These are phyloP conservation scores for Stagonosporopsis rhizophila DNA, from an alignment of 2,329 filamentous ascomycete species.

Conservation along the genomic window DNA sequence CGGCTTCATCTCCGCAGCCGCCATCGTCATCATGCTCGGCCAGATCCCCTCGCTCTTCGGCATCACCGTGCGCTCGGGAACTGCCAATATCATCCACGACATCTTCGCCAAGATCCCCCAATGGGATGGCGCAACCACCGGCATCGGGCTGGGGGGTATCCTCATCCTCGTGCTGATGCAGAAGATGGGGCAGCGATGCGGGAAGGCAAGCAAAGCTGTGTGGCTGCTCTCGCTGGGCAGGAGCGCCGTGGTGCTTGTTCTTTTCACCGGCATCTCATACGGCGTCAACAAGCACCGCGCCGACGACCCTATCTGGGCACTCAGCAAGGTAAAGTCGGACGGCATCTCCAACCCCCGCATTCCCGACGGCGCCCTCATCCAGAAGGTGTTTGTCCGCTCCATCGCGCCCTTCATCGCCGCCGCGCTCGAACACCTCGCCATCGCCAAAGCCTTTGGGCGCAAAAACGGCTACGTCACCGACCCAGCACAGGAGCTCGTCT, in stretches of 20 bases:
- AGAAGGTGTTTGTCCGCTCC: slow-evolving; percentile 61
- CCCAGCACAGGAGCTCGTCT: slow-evolving; percentile 70
- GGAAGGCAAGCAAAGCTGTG: slow-evolving; percentile 63
- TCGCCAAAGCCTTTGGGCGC: slow-evolving; percentile 68
- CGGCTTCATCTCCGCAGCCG: slow-evolving; percentile 71
- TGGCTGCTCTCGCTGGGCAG: slow-evolving; percentile 67
- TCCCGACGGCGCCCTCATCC: slow-evolving; percentile 58
- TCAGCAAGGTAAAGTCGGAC: slow-evolving; percentile 64
- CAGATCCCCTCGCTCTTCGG: slow-evolving; percentile 69
- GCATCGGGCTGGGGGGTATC: slow-evolving; percentile 65
- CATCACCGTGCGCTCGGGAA: slow-evolving; percentile 58
- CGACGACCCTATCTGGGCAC: slow-evolving; percentile 62
- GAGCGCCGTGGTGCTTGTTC: slow-evolving; percentile 65
- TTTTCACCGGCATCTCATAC: slow-evolving; percentile 70
- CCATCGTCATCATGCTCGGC: slow-evolving; percentile 70
- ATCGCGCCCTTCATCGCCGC: slow-evolving; percentile 69
- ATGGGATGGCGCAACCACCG: slow-evolving; percentile 65
- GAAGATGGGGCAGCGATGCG: slow-evolving; percentile 65
- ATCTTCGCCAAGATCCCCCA: slow-evolving; percentile 64
- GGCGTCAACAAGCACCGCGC: slow-evolving; percentile 62
- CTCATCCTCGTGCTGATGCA: slow-evolving; percentile 64
- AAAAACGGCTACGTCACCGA: slow-evolving; percentile 69
- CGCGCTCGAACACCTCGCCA: slow-evolving; percentile 68
- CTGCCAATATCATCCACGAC: slow-evolving; percentile 65
- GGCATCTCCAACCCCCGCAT: slow-evolving; percentile 61